Evolutionary conservation across 495 filamentous ascomycete genomes (phyloP), one percentile per base, ranked within the genome.

Genomic region (Venustampulla echinocandica): DNA sequence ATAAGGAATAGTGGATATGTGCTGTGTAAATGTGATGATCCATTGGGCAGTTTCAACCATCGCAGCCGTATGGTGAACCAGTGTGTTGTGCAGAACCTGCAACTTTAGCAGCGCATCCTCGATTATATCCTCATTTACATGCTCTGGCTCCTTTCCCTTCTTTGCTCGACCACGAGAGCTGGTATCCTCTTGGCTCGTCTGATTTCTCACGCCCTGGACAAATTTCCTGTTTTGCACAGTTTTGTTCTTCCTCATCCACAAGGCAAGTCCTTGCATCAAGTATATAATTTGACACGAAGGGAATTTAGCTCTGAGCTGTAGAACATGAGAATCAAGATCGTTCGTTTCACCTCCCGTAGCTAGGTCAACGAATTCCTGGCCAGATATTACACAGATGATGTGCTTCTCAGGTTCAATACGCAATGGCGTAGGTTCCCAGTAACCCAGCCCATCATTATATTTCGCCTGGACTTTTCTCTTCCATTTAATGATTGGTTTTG

Each of bases 11-110:
- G 80, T 84, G 28, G 80, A 81, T 51, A 94, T 79, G 50, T 92
- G 81, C 55, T 88, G 79, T 1, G 87, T 92, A 60, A 92, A 90
- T 28, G 76, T 74, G 30, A 75, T 74, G 22, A 92, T 78, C 85
- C 84, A 88, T 56, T 83, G 73, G 2, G 85, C 83, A 0, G 84
- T 85, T 47, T 90, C 83, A 0, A 77, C 46, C 3, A 70, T 51
- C 4, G 61, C 57, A 23, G 59, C 64, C n/a, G 83, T 84, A 55
- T 92, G 84, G 60, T 89, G 82, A 44, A 92, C 79, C 0, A 87
- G 67, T 41, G 74, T 76, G 14, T 64, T 58, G 65, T 90, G 80
- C 2, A 71, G 54, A 27, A 92, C 68, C 62, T 94, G 87, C 6
- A 92, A 65, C 9, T 70, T 62, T 10, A 94, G 69, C 4, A 90